Evolutionary conservation across 2,329 filamentous ascomycete genomes (phyloP), one percentile per base, ranked within the genome.

Genomic region (Madurella mycetomatis): DNA sequence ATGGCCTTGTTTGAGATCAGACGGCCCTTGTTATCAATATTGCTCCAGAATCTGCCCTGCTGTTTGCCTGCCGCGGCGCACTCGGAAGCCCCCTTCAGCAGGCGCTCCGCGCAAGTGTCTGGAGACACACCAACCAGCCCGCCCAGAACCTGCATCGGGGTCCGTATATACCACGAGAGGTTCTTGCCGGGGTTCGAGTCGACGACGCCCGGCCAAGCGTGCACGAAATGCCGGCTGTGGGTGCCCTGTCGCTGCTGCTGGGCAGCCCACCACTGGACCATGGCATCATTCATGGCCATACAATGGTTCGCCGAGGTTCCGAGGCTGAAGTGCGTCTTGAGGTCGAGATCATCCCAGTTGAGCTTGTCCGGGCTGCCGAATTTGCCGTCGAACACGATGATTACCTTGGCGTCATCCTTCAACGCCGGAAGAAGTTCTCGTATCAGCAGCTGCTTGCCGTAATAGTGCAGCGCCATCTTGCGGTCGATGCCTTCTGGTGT

Each of bases 381-480:
- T 2, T 37, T 32, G 0, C 64, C 57, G 30, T 71, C 69, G 0
- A 73, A 62, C 1, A 78, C 70, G 4, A 72, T 67, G 51, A 76
- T 55, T 4, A 76, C 70, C 30, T 69, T 72, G 5, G 71, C 66
- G n/a, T 69, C 65, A 0, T 64, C 58, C 32, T 61, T 67, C n/a
- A 76, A 59, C 0, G 64, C 60, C 0, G 75, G 73, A 0, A 70
- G 56, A 4, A 78, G 65, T 39, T 74, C 71, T 13, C 66, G 62
- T 18, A 76, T 69, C 13, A 78, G 70, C 0, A 74, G 68, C 57
- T 76, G 73, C 12, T 69, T 70, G 15, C 73, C 70, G 54, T 78
- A 78, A 57, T 73, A 76, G 51, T 76, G 73, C n/a, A 77, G 64
- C 0, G 69, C 70, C 66, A 77, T 71, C 58, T 76, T 77, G 45